These are phyloP conservation scores for Pterocarpus santalinus DNA, from an alignment of 306 rosid genomes.

Conservation along the genomic window DNA sequence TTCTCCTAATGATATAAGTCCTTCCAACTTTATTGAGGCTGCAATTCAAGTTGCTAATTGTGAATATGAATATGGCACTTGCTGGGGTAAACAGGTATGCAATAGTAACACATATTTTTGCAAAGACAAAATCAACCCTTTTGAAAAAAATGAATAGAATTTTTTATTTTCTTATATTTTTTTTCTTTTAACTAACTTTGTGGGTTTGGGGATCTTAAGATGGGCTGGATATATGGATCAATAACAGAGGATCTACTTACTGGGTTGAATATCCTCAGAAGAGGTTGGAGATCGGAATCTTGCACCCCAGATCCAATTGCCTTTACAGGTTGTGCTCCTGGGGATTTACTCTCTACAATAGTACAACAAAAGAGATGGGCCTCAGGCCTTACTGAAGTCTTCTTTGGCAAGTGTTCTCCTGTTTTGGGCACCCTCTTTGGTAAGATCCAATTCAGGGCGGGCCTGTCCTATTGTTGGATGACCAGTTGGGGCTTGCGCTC, in stretches of 20 bases:
- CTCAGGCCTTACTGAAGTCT: slow-evolving; percentile 64
- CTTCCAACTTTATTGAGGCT: slow-evolving; percentile 42
- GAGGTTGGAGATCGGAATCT: slow-evolving; percentile 72
- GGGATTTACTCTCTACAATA: slow-evolving; percentile 58
- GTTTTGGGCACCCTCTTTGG: slow-evolving; percentile 54
- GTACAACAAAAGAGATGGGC: slow-evolving; percentile 80
- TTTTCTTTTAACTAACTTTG: too few relatives aligned
- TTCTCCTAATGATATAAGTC: slow-evolving; percentile 2
- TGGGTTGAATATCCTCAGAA: slow-evolving; percentile 61
- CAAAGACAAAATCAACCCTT: too few relatives aligned
- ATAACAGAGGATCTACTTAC: slow-evolving; percentile 67
- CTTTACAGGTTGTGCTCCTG: slow-evolving; percentile 70
- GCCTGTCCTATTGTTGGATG: slow-evolving; percentile 60
- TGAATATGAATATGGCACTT: slow-evolving; percentile 61
- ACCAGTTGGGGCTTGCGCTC: slow-evolving; percentile 54
- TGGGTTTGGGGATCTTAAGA: background rate
- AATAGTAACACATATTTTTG: background rate
- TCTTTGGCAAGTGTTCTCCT: slow-evolving; percentile 65
- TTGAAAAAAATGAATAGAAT: too few relatives aligned
- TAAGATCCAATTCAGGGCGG: slow-evolving; percentile 64
- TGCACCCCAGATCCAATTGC: slow-evolving; percentile 57
- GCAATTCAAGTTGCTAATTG: slow-evolving; percentile 59
- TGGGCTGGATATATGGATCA: slow-evolving; percentile 66
- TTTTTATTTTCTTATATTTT: too few relatives aligned
- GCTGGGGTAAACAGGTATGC: slow-evolving; percentile 73